Evolutionary conservation across 2,329 filamentous ascomycete species (phyloP).

Genomic region (Cordyceps cicadae): DNA sequence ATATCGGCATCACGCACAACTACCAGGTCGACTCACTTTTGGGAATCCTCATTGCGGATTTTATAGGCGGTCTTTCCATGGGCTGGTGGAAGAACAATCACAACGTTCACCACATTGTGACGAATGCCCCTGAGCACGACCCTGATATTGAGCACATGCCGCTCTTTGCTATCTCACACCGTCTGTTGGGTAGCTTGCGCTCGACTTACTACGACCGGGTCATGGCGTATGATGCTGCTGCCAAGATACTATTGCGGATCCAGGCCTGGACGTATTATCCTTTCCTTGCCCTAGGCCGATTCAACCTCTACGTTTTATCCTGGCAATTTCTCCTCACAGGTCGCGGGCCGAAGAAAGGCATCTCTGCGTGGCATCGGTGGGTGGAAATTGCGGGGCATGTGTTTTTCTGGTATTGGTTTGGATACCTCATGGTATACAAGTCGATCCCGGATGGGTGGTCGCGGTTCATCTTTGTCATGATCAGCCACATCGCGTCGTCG

Average conservation of each 20-base stretch:
- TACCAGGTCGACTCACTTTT: slow-evolving; percentile 78
- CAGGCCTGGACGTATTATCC: slow-evolving; percentile 81
- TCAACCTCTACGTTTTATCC: slow-evolving; percentile 78
- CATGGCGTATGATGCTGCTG: slow-evolving; percentile 70
- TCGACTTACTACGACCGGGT: slow-evolving; percentile 78
- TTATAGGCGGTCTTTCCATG: slow-evolving; percentile 76
- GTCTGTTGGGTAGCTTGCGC: slow-evolving; percentile 62
- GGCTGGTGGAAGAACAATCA: slow-evolving; percentile 98
- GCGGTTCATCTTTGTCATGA: slow-evolving; percentile 65
- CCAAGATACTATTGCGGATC: slow-evolving; percentile 60
- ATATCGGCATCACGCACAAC: slow-evolving; percentile 94
- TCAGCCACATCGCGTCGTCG: slow-evolving; percentile 74
- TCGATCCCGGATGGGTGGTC: slow-evolving; percentile 60
- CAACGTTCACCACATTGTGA: slow-evolving; percentile 95
- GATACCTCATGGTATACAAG: slow-evolving; percentile 70
- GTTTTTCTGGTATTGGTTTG: slow-evolving; percentile 83
- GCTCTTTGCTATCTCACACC: slow-evolving; percentile 78
- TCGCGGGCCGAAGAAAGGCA: slow-evolving; percentile 63
- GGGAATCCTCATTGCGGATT: slow-evolving; percentile 85
- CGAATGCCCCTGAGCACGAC: slow-evolving; percentile 90
- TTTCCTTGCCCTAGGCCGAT: slow-evolving; percentile 69
- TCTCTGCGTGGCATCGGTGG: slow-evolving; percentile 75
- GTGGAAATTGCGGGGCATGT: slow-evolving; percentile 68
- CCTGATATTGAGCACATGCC: slow-evolving; percentile 91
- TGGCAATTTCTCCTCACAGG: slow-evolving; percentile 68